Conservation (phyloP, 768 basidiomycete species). For the Candolleomyces eurysporus region DNA sequence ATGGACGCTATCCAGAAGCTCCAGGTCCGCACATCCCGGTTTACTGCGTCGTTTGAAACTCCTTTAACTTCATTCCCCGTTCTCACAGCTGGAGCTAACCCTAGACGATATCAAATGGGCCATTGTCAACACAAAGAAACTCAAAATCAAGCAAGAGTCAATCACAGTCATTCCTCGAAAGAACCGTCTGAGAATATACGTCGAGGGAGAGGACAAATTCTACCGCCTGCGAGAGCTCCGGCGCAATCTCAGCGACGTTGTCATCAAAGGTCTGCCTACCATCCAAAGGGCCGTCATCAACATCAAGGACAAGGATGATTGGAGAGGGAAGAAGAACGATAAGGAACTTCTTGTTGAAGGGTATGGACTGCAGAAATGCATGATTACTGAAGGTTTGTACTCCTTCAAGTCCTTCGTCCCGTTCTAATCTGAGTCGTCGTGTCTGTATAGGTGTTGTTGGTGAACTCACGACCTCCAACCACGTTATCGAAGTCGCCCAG, state of each 20-base stretch:
- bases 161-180: slow-evolving; percentile 75
- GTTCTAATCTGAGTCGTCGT: slow-evolving; percentile 1
- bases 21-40: slow-evolving; percentile 58
- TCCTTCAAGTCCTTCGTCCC: slow-evolving; percentile 5
- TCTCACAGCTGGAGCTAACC: slow-evolving; percentile 78
- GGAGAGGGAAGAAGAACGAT: slow-evolving; percentile 77
- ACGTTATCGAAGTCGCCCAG: slow-evolving; percentile 92
- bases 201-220: slow-evolving; percentile 76
- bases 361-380: slow-evolving; percentile 93
- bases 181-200: slow-evolving; percentile 74
- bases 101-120: slow-evolving; percentile 93
- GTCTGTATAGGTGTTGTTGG: slow-evolving; percentile 81
- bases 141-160: slow-evolving; percentile 90
- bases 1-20: slow-evolving; percentile 83
- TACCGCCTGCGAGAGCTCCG: slow-evolving; percentile 86
- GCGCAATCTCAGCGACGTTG: slow-evolving; percentile 77
- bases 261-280: slow-evolving; percentile 86
- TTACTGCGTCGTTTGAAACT: background rate
- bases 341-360: slow-evolving; percentile 96
- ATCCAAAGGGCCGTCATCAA: slow-evolving; percentile 95
- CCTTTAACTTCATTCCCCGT: background rate
- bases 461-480: slow-evolving; percentile 89
- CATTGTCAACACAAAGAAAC: slow-evolving; percentile 79
- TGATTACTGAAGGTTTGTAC: slow-evolving; percentile 87
- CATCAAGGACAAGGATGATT: slow-evolving; percentile 85